Evolutionary conservation across 108 stramenopile genomes (phyloP).

Genomic region (Nitzschia sp.): DNA sequence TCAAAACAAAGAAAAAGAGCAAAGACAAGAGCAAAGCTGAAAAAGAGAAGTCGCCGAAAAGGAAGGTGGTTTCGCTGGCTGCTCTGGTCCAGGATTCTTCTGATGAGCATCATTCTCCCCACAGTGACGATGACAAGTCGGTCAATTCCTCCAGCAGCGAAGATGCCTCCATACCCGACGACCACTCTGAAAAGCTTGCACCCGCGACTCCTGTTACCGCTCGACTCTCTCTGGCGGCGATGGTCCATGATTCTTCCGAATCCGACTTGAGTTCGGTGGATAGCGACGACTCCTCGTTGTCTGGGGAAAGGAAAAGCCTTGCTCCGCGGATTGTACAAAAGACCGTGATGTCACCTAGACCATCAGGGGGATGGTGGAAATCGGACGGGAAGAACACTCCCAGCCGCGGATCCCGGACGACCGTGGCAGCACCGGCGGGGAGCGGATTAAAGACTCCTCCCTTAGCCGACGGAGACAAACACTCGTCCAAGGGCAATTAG

Average conservation of each 20-base stretch:
- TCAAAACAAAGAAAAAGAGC: not conserved
- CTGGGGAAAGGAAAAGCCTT: not conserved
- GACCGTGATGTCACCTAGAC: not conserved
- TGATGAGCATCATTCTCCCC: not conserved
- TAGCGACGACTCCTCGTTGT: conserved; percentile 1
- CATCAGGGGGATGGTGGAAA: not conserved
- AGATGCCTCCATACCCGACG: not conserved
- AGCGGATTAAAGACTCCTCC: no score
- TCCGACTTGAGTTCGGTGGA: not conserved
- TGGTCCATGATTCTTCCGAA: conserved; percentile 20
- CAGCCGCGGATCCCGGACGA: no score
- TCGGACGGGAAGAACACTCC: no score
- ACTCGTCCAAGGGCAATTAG: no score
- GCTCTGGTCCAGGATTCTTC: not conserved
- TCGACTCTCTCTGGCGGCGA: conserved; percentile 6
- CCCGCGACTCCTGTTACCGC: not conserved
- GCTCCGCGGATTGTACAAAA: not conserved
- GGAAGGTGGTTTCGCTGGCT: not conserved
- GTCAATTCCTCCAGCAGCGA: not conserved
- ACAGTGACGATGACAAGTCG: not conserved
- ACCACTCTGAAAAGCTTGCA: not conserved
- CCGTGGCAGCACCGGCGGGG: no score
- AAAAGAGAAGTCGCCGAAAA: not conserved
- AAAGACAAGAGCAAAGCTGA: not conserved
- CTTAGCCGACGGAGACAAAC: no score